Evolutionary conservation across 495 filamentous ascomycete species (phyloP), one percentile per base, ranked within the genome.

Genomic region (Penicillium cataractarum): DNA sequence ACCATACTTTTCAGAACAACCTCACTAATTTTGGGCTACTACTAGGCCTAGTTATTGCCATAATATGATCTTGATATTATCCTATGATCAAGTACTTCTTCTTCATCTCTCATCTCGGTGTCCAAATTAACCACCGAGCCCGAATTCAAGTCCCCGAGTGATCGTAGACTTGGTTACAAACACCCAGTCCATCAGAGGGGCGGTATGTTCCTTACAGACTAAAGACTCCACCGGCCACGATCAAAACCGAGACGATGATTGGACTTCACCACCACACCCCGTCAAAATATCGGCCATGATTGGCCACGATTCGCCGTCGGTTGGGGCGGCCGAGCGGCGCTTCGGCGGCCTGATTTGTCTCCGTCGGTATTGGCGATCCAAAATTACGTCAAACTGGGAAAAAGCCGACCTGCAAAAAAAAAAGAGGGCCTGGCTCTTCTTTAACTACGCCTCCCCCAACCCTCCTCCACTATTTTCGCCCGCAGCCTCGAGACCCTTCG

Each of bases 291-390:
- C 12, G 12, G 4, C 7, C 10, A 0, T 69, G 65, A 69, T 71
- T 73, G 69, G 69, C 22, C 12, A 24, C 10, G 55, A 64, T 57
- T 27, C 57, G 53, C 48, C 40, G 26, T 51, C 63, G 65, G 55
- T 9, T 51, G 63, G 66, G 57, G 65, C 55, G 55, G 62, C 61
- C 66, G 65, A 71, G 63, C 67, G 67, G 62, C 33, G 50, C 44
- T 65, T 78, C 74, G 75, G 76, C 62, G 73, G 61, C 69, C 69
- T 76, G 72, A 76, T 76, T 71, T 78, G 74, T 71, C 68, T 72
- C 76, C 77, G 67, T 67, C 46, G 71, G 64, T 66, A 66, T 67
- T 69, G 48, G 63, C 57, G 61, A 63, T 61, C 50, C 60, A 66
- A 65, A 66, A 68, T 74, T 73, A 74, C 69, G 67, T 73, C 65